Evolutionary conservation across 768 basidiomycete genomes (phyloP), one percentile per base, ranked within the genome.

Genomic region (Rhizopogon roseolus): DNA sequence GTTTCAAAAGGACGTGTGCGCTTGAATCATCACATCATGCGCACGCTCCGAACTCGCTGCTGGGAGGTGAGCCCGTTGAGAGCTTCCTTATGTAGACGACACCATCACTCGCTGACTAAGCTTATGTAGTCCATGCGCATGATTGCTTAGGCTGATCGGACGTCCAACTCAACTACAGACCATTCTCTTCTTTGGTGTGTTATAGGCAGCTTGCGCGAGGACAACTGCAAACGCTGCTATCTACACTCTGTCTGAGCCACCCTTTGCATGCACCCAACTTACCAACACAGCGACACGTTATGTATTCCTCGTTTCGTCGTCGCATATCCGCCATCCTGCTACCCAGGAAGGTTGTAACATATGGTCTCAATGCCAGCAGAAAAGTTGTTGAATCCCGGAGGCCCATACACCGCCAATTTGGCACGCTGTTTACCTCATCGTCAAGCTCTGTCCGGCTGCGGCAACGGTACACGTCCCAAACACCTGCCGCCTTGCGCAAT

Each of bases 331-430:
- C 71, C 37, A 60, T 58, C 8, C 52, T 68, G 38, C 61, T 64
- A 7, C 54, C 63, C 28, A 74, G 75, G 58, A 85, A 83, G 64
- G 63, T 73, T 19, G 68, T 81, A 54, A 76, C 81, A 3, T 82
- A 84, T 69, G 80, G 81, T 50, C 61, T 82, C 45, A 71, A 76
- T 51, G 64, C 71, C 16, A 71, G 78, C n/a, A 67, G 73, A 55
- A 71, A 69, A 16, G 45, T 56, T 17, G 55, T 50, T 1, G 58
- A 70, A 43, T 53, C 63, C 10, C 53, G 70, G 6, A 69, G 81
- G 50, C 79, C 81, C 1, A 69, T 76, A 11, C 83, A 79, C 63
- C 78, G 81, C 49, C 84, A 82, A 56, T 81, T 80, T 59, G 76
- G 77, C 17, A 85, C 84, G 8, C 71, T 81, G 51, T 65, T 81